Conservation (phyloP, 805 yeast genomes). For the Komagataella populi region DNA sequence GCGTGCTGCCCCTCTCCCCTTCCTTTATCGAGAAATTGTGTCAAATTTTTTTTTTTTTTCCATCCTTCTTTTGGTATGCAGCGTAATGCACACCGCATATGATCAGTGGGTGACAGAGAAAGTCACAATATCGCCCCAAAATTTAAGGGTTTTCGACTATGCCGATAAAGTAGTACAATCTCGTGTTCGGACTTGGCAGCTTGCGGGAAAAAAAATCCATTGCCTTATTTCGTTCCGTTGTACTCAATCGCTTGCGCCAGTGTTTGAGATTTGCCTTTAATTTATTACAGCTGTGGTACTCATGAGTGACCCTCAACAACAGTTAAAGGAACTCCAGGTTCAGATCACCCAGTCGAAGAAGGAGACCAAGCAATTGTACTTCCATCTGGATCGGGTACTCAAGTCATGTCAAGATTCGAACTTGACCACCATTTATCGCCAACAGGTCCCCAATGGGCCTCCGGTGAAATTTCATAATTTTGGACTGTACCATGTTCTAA, state of each 20-base stretch:
- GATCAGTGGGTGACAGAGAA: background rate
- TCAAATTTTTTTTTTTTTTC: background rate
- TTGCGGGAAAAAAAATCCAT: background rate
- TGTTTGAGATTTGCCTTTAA: background rate
- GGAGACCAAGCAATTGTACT: background rate
- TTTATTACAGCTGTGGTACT: background rate
- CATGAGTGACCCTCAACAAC: background rate
- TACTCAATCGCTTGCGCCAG: background rate
- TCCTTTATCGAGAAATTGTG: background rate
- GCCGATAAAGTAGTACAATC: background rate
- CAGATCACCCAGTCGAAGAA: background rate
- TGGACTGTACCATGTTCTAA: slow-evolving; percentile 19
- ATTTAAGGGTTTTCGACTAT: too few species aligned
- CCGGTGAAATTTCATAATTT: background rate
- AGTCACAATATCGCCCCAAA: background rate
- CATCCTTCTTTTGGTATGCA: background rate
- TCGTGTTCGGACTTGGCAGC: background rate
- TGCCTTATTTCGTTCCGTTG: background rate
- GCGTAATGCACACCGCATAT: background rate
- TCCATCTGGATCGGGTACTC: background rate
- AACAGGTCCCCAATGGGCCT: background rate
- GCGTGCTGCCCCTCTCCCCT: background rate
- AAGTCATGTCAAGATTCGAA: background rate
- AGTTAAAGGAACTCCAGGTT: background rate
- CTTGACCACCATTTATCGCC: background rate